Evolutionary conservation across 2,329 filamentous ascomycete species (phyloP), one percentile per base, ranked within the genome.

Genomic region (Monilinia vaccinii-corymbosi): DNA sequence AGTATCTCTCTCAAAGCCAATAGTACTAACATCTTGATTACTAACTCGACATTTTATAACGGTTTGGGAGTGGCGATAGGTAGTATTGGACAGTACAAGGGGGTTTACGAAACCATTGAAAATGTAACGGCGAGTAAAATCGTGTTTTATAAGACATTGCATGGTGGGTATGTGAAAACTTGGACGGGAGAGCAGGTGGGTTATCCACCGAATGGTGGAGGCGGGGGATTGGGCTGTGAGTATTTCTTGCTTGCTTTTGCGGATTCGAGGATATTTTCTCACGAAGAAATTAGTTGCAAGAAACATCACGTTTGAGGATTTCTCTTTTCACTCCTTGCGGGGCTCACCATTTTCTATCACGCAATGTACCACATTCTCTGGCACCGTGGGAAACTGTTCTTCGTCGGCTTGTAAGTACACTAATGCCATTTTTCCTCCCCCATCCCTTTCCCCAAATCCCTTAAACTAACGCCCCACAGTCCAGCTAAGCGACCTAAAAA

Each of bases 161-260:
- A 58, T 45, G 47, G 55, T 49, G 55, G 44, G 11, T 81, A 81
- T 64, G 68, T 84, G 60, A 84, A 85, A 71, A 84, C 81, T 0
- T 85, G 82, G 82, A 80, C 79, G 0, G 80, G 79, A 21, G 71
- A 77, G 9, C 74, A 75, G 46, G 73, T 74, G 34, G 78, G 79
- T 21, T 79, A 76, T 58, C 79, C 79, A 2, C 81, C 81, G 1
- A 84, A 85, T 64, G 81, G 82, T 28, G 82, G 81, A 2, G 81
- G 81, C 13, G 81, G 79, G 14, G 82, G 81, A 2, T 66, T 78
- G 0, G 81, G 81, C 9, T 75, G 55, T 57, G 21, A 49, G 55
- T 57, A 6, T 21, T 21, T 28, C 25, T 34, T 9, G 3, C 28
- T 11, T 2, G 18, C 11, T 16, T 31, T 3, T 14, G 36, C 5